Evolutionary conservation across 1,139 yeast genomes (phyloP).

Genomic region (Yarrowia galli): DNA sequence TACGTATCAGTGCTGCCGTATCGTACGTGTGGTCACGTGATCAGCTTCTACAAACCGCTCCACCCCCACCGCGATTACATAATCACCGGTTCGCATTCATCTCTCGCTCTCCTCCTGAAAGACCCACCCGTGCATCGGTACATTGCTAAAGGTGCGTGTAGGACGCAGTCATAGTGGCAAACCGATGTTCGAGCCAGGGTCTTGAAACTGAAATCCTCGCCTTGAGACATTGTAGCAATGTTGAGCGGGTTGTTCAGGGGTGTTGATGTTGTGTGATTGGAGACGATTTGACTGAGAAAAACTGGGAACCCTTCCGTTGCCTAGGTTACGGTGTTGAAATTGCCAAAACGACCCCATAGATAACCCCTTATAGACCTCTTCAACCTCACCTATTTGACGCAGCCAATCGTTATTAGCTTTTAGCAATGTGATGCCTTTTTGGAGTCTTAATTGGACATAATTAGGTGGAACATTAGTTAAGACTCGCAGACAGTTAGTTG

Average conservation of each 20-base stretch:
- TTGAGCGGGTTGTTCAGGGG: not conserved
- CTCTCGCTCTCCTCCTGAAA: not conserved
- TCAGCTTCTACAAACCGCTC: no score
- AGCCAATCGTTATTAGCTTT: constrained; percentile 28
- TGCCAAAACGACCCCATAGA: no score
- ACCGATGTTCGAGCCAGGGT: not conserved
- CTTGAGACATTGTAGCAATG: not conserved
- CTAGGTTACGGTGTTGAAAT: no score
- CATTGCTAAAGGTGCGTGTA: not conserved
- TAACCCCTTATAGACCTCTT: not conserved
- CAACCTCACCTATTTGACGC: constrained; percentile 2
- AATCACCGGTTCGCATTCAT: no score
- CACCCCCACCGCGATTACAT: no score
- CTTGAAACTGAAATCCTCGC: no score
- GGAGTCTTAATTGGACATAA: not conserved
- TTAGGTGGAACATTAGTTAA: not conserved
- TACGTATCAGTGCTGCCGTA: no score
- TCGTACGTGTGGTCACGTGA: no score
- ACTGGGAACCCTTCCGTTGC: no score
- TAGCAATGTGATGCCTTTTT: constrained; percentile 14
- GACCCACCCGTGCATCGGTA: not conserved
- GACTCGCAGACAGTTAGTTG: no score
- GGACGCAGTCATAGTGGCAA: constrained; percentile 2
- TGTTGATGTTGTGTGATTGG: not conserved
- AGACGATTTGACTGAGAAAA: no score